Conservation (phyloP, 2,329 filamentous ascomycete species). For the Canariomyces notabilis region DNA sequence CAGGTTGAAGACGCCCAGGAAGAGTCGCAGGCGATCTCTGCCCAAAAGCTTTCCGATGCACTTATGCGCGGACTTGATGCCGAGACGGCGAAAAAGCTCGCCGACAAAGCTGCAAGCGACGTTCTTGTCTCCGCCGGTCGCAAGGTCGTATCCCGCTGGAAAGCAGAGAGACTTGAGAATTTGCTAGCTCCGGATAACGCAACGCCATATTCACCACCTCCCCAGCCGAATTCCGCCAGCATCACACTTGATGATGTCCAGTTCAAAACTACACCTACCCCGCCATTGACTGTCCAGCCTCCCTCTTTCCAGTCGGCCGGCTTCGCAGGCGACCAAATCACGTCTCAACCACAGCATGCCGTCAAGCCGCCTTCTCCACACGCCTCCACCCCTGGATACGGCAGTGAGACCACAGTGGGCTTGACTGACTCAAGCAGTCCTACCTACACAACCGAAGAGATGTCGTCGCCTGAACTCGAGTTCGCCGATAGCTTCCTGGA, state of each 20-base stretch:
- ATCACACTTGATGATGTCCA: not conserved
- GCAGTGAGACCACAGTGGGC: conserved; percentile 15
- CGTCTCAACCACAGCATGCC: not conserved
- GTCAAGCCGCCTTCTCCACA: conserved; percentile 1
- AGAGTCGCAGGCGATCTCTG: not conserved
- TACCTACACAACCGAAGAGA: conserved; percentile 2
- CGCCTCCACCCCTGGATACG: conserved; percentile 11
- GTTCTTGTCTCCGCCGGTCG: not conserved
- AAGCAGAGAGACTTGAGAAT: conserved; percentile 3
- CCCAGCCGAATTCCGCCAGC: not conserved
- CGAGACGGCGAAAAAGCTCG: conserved; percentile 8
- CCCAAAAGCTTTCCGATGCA: not conserved
- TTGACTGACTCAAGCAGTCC: conserved; percentile 15
- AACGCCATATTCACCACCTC: too few relatives aligned
- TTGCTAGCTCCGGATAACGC: not conserved
- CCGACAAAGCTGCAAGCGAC: conserved; percentile 6
- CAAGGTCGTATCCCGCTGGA: conserved; percentile 8
- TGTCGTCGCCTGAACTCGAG: conserved; percentile 7
- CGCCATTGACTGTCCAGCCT: not conserved
- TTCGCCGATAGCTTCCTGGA: conserved; percentile 1
- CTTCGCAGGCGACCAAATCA: not conserved
- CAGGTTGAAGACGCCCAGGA: conserved; percentile 11
- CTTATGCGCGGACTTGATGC: conserved; percentile 8
- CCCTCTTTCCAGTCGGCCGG: not conserved
- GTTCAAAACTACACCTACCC: not conserved